A percentile compares a stretch with the other conserved stretches of the same genome.
Evolutionary conservation across 208 protist genomes (phyloP).

Genomic region (Leishmania turanica): DNA sequence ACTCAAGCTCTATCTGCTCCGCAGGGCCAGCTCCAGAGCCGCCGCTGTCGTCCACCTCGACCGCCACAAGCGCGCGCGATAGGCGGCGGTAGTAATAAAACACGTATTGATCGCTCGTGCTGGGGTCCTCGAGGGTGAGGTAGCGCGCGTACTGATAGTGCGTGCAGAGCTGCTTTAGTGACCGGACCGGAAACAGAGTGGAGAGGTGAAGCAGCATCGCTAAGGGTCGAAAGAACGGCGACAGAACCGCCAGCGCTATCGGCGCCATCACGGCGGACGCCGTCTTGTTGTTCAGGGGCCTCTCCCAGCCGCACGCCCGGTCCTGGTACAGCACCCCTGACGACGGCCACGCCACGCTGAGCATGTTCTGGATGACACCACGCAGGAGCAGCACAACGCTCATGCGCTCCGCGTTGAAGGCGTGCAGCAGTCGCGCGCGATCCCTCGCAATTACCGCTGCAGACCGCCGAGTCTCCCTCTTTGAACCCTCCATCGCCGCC

Average conservation of each 20-base stretch:
- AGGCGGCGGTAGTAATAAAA: constrained; percentile 58
- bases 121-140: constrained; percentile 47
- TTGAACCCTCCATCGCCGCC: constrained; percentile 2
- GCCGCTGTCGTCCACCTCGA: constrained; percentile 19
- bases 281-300: constrained; percentile 23
- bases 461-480: neutral
- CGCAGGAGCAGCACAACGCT: constrained; percentile 58
- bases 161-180: constrained; percentile 47
- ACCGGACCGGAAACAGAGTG: constrained; percentile 64
- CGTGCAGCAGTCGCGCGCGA: constrained; percentile 33
- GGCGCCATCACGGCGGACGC: constrained; percentile 34
- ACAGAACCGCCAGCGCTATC: constrained; percentile 47
- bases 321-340: constrained; percentile 74
- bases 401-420: constrained; percentile 62
- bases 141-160: constrained; percentile 57
- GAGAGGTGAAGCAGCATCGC: constrained; percentile 62
- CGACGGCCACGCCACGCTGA: constrained; percentile 80
- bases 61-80: constrained; percentile 22
- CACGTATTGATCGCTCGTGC: constrained; percentile 48
- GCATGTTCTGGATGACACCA: constrained; percentile 55
- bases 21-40: constrained; percentile 10
- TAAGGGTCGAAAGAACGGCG: constrained; percentile 62
- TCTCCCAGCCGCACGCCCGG: constrained; percentile 19
- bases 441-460: constrained; percentile 10
- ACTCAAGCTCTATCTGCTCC: constrained; percentile 32